Conservation (phyloP, 176 grass and related monocot species). For the Chloris gayana region DNA sequence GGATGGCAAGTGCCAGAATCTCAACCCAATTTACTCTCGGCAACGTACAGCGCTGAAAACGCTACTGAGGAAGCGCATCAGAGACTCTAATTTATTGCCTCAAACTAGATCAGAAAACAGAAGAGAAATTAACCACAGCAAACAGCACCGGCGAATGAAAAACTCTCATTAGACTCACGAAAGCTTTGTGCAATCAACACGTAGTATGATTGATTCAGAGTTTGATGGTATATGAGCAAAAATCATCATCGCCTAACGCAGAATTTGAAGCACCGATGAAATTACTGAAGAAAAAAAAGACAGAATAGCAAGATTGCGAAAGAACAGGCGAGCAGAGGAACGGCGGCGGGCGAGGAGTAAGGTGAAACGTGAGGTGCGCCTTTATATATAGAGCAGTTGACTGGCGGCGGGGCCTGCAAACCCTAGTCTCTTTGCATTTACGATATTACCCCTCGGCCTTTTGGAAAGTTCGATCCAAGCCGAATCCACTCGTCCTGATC, state of each 20-base stretch:
- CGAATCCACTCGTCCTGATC: neutral
- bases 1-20: slow-evolving; percentile 67
- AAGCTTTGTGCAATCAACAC: slow-evolving; percentile 51
- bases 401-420: neutral
- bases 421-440: slow-evolving; percentile 13
- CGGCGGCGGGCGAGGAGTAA: neutral
- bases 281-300: neutral
- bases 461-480: neutral
- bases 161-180: slow-evolving; percentile 38
- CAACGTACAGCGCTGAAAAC: slow-evolving; percentile 96
- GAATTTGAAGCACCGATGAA: neutral
- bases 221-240: slow-evolving; percentile 71
- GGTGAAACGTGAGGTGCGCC: neutral
- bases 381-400: neutral
- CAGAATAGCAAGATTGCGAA: neutral
- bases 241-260: slow-evolving; percentile 53
- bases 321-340: neutral
- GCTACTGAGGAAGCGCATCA: slow-evolving; percentile 75
- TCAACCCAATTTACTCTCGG: slow-evolving; percentile 53
- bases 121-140: neutral
- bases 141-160: neutral
- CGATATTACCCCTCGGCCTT: neutral
- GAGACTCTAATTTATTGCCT: slow-evolving; percentile 99
- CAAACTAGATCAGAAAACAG: neutral
- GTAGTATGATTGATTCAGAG: slow-evolving; percentile 55